Percentiles rank a stretch among this genome's conserved stretches.
Evolutionary conservation across 306 rosid species (phyloP).

Genomic region (Vigna nakashimae): DNA sequence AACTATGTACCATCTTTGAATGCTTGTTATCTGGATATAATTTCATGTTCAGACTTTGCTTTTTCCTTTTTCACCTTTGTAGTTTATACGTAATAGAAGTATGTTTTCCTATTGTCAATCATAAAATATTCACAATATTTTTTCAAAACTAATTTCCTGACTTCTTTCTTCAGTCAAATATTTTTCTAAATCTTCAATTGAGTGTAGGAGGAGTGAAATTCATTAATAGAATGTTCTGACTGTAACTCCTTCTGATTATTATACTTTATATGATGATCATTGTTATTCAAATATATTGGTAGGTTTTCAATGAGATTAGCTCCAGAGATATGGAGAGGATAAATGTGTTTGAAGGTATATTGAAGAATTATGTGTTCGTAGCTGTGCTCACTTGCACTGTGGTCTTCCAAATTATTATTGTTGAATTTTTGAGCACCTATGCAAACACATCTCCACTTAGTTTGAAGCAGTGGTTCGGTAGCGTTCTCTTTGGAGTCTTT

Average conservation of each 20-base stretch:
- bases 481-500: slow-evolving; percentile 74
- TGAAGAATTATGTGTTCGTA: slow-evolving; percentile 81
- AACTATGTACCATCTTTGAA: not conserved
- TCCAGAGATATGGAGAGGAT: slow-evolving; percentile 98
- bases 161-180: not conserved
- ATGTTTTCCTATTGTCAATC: slow-evolving; percentile 23
- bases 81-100: slow-evolving; percentile 11
- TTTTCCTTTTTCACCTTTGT: slow-evolving; percentile 16
- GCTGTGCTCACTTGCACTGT: slow-evolving; percentile 74
- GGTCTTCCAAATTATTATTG: slow-evolving; percentile 83
- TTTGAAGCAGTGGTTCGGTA: slow-evolving; percentile 69
- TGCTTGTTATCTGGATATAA: slow-evolving; percentile 26
- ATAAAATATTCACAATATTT: not conserved
- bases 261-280: slow-evolving; percentile 6
- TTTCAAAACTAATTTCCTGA: not conserved
- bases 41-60: slow-evolving; percentile 23
- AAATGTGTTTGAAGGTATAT: slow-evolving; percentile 83
- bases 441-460: slow-evolving; percentile 88
- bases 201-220: not conserved
- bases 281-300: slow-evolving; percentile 38
- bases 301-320: slow-evolving; percentile 97
- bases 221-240: slow-evolving; percentile 7
- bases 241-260: slow-evolving; percentile 26
- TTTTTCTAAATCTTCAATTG: slow-evolving; percentile 8
- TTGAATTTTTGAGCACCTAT: slow-evolving; percentile 80